phyloP scores from a whole-genome alignment of 2,329 filamentous ascomycete species.

The Aureobasidium sp. region DNA sequence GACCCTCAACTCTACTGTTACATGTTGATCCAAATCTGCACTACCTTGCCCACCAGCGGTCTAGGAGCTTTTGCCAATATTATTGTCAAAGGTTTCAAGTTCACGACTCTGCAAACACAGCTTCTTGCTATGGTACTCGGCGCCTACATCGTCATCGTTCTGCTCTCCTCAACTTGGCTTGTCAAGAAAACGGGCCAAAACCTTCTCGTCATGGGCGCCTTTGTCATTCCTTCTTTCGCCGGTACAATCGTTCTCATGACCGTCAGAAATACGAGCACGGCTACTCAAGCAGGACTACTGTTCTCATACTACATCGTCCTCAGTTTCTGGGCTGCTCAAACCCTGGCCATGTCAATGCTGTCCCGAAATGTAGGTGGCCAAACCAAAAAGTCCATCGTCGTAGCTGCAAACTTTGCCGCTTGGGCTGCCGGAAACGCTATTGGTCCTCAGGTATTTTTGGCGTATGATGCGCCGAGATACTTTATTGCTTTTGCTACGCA shows the following conservation, averaged over 20 bases:
- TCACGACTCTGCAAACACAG: constrained; percentile 59
- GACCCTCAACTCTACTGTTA: constrained; percentile 53
- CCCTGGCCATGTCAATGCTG: constrained; percentile 47
- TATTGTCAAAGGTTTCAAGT: constrained; percentile 63
- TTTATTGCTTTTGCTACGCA: constrained; percentile 63
- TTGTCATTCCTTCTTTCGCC: constrained; percentile 60
- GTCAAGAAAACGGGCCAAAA: constrained; percentile 64
- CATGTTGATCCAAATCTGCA: constrained; percentile 52
- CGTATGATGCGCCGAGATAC: constrained; percentile 54
- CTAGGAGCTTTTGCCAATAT: constrained; percentile 67
- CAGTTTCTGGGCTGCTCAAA: constrained; percentile 63
- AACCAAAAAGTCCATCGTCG: constrained; percentile 62
- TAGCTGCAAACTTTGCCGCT: constrained; percentile 62
- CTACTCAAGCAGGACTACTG: constrained; percentile 58
- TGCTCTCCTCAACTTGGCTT: constrained; percentile 58
- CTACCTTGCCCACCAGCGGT: constrained; percentile 64
- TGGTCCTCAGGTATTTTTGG: constrained; percentile 57
- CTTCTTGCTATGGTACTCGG: constrained; percentile 68
- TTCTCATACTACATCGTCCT: constrained; percentile 69
- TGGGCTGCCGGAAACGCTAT: constrained; percentile 58
- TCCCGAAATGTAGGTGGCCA: constrained; percentile 63
- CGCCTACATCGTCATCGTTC: constrained; percentile 62
- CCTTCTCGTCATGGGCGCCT: constrained; percentile 56
- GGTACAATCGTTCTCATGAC: constrained; percentile 68
- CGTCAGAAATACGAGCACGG: constrained; percentile 48